Conservation (phyloP, 371 early-diverging fungal species). For the Mucor circinelloides region DNA sequence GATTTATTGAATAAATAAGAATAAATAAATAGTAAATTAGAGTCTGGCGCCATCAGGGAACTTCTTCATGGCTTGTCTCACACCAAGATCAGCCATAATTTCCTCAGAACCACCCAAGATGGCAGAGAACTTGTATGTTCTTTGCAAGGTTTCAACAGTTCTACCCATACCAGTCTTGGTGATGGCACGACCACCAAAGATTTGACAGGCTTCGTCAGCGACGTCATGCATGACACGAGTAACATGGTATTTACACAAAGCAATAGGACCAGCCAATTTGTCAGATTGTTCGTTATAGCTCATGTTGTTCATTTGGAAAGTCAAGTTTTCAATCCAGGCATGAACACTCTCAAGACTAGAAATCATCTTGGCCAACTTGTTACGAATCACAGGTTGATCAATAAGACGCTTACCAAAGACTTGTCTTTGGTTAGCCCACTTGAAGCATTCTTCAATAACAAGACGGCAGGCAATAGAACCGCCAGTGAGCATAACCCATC, state of each 20-base stretch:
- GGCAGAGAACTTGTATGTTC: constrained; percentile 63
- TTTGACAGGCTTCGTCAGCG: constrained; percentile 66
- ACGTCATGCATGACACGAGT: constrained; percentile 58
- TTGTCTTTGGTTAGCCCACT: constrained; percentile 55
- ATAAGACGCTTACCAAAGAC: constrained; percentile 84
- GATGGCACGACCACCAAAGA: constrained; percentile 68
- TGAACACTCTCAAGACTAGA: constrained; percentile 57
- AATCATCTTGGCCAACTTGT: constrained; percentile 71
- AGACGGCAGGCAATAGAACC: constrained; percentile 27
- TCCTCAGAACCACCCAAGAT: constrained; percentile 89
- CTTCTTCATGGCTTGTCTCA: constrained; percentile 41
- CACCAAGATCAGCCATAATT: constrained; percentile 48
- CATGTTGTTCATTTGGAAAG: constrained; percentile 66
- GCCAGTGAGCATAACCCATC: constrained; percentile 40
- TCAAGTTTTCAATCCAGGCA: constrained; percentile 58
- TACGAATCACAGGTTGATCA: constrained; percentile 71
- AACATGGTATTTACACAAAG: constrained; percentile 56
- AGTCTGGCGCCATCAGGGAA: constrained; percentile 39
- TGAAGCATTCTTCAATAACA: constrained; percentile 45
- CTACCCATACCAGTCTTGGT: constrained; percentile 64
- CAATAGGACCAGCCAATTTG: constrained; percentile 68
- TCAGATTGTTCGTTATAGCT: constrained; percentile 56
- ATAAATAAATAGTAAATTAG: constrained; percentile 14
- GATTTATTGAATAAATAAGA: constrained; percentile 1
- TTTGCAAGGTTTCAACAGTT: constrained; percentile 53